These are phyloP conservation scores for Kazachstania bromeliacearum DNA, from an alignment of 805 yeast genomes.

Conservation along the genomic window DNA sequence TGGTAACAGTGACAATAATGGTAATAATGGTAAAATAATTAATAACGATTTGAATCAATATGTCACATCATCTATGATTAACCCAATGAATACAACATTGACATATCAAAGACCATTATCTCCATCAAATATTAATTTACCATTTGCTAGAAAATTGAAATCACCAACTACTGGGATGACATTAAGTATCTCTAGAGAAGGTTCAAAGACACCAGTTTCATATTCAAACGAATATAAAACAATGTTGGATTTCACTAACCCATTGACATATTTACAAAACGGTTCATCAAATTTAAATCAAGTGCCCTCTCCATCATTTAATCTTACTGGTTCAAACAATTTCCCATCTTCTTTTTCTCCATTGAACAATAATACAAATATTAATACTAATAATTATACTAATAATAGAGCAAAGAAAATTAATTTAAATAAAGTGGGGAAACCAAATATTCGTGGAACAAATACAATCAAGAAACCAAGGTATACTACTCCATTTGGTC, in stretches of 20 bases:
- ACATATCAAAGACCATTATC: no score
- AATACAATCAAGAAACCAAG: no score
- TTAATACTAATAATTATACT: not conserved
- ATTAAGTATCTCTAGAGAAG: conserved; percentile 25
- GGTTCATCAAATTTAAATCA: not conserved
- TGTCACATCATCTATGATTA: no score
- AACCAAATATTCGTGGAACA: no score
- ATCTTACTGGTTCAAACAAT: no score
- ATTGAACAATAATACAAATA: not conserved
- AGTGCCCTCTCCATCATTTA: not conserved
- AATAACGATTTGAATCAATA: conserved; percentile 8
- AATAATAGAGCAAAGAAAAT: no score
- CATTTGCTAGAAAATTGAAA: conserved; percentile 9
- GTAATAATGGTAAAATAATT: not conserved
- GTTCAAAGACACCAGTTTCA: conserved; percentile 23
- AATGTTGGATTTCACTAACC: not conserved
- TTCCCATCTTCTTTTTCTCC: no score
- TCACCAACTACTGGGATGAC: conserved; percentile 25
- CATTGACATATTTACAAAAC: not conserved
- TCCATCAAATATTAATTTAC: no score
- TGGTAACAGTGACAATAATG: conserved; percentile 2
- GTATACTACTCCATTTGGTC: conserved; percentile 1
- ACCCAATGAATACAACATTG: no score
- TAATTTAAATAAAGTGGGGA: no score
- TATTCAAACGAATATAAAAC: conserved; percentile 1